Conservation (phyloP, 345 rosid genomes). For the Durio zibethinus region DNA sequence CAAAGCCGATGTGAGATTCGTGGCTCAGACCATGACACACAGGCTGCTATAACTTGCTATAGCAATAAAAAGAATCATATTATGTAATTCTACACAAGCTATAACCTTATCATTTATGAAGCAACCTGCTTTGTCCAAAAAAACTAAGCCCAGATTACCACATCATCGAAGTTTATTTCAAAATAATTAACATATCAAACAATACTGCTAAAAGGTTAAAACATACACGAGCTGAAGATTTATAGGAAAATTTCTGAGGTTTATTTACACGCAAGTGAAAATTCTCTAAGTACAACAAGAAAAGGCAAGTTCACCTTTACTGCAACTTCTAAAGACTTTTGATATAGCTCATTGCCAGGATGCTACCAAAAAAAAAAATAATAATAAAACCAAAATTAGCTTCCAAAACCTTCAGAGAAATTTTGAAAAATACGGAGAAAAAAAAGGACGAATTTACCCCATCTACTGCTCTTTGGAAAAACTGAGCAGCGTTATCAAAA, state of each 20-base stretch:
- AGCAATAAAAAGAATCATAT: not conserved
- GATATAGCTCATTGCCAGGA: slow-evolving; percentile 48
- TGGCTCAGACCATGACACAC: too few relatives aligned
- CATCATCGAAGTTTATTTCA: not conserved
- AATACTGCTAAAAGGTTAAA: not conserved
- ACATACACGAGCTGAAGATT: not conserved
- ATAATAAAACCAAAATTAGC: not conserved
- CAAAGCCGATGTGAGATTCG: too few relatives aligned
- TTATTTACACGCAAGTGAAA: not conserved
- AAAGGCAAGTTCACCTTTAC: slow-evolving; percentile 39
- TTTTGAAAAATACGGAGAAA: not conserved
- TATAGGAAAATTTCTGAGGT: not conserved
- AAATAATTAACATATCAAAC: not conserved
- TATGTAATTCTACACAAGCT: not conserved
- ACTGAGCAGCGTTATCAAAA: slow-evolving; percentile 45
- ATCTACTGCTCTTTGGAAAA: slow-evolving; percentile 44
- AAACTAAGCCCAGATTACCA: not conserved
- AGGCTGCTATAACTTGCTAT: not conserved
- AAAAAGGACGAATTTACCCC: slow-evolving; percentile 6
- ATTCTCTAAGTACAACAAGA: not conserved
- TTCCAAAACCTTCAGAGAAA: not conserved
- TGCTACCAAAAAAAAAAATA: slow-evolving; percentile 38
- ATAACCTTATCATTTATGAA: not conserved
- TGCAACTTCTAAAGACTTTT: slow-evolving; percentile 47
- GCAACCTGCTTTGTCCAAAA: not conserved